Conservation (phyloP, 495 filamentous ascomycete species). For the Cryomyces minteri region DNA sequence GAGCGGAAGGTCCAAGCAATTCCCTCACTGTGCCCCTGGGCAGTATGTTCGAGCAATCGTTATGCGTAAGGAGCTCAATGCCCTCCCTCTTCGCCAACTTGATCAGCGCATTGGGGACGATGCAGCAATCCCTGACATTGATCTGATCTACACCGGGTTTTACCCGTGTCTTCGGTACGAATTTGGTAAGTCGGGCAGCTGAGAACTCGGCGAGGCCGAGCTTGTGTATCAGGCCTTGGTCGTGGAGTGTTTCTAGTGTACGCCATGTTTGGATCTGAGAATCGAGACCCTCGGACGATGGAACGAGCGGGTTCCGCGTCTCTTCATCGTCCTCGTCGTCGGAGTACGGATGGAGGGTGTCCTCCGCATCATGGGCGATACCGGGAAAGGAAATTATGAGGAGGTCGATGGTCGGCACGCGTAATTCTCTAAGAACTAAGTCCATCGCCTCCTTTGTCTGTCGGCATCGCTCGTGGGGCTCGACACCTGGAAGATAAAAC, state of each 20-base stretch:
- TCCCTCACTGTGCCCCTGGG: constrained; percentile 70
- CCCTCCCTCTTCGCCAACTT: constrained; percentile 65
- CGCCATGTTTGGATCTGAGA: constrained; percentile 39
- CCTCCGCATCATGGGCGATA: constrained; percentile 83
- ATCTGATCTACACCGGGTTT: constrained; percentile 86
- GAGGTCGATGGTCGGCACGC: constrained; percentile 59
- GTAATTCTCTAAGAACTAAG: constrained; percentile 60
- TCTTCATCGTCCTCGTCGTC: constrained; percentile 58
- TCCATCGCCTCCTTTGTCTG: constrained; percentile 62
- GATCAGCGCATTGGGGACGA: constrained; percentile 77
- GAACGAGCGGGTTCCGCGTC: constrained; percentile 23
- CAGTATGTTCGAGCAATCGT: constrained; percentile 82
- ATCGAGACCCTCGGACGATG: constrained; percentile 25
- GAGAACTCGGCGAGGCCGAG: constrained; percentile 87
- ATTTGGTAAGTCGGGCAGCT: constrained; percentile 51
- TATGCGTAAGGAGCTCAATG: constrained; percentile 84
- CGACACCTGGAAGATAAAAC: constrained; percentile 67
- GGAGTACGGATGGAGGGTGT: constrained; percentile 13
- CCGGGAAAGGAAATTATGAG: constrained; percentile 87
- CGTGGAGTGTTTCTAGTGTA: constrained; percentile 55
- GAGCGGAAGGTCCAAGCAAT: constrained; percentile 41
- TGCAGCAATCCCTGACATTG: constrained; percentile 91
- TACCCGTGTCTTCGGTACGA: constrained; percentile 44
- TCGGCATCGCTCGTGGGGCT: constrained; percentile 35
- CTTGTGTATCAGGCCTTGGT: constrained; percentile 46